These are phyloP conservation scores for Cardamine resedifolia DNA, from an alignment of 345 rosid species.

Conservation along the genomic window DNA sequence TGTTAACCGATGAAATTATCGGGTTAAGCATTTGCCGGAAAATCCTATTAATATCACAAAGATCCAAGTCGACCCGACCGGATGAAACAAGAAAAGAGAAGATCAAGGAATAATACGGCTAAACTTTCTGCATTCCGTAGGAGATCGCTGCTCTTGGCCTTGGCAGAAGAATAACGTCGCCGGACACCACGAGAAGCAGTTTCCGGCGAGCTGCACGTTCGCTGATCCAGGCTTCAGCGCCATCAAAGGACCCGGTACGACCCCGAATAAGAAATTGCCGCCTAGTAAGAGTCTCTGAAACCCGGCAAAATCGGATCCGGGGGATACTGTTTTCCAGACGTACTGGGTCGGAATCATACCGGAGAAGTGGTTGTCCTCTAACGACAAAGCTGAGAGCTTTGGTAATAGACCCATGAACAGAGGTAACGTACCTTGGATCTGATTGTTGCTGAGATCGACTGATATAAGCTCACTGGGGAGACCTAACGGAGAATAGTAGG, in stretches of 20 bases:
- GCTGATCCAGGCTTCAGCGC: conserved; percentile 56
- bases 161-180: conserved; percentile 65
- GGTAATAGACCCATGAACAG: conserved; percentile 49
- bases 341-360: conserved; percentile 65
- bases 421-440: conserved; percentile 48
- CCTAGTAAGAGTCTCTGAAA: conserved; percentile 78
- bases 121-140: conserved; percentile 64
- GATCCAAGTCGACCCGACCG: neutral
- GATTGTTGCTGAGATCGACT: conserved; percentile 51
- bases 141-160: conserved; percentile 67
- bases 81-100: neutral
- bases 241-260: conserved; percentile 66
- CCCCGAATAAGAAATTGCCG: conserved; percentile 78
- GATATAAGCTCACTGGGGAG: conserved; percentile 57
- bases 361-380: conserved; percentile 51
- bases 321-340: conserved; percentile 45
- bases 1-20: neutral
- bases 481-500: conserved; percentile 27
- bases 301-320: conserved; percentile 50
- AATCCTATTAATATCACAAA: neutral
- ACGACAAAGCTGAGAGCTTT: conserved; percentile 51
- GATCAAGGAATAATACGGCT: conserved; percentile 31
- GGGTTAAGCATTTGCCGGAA: neutral
- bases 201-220: conserved; percentile 58
- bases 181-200: conserved; percentile 80